Evolutionary conservation across 2,329 filamentous ascomycete species (phyloP).

Genomic region (Trichoderma afroharzianum): DNA sequence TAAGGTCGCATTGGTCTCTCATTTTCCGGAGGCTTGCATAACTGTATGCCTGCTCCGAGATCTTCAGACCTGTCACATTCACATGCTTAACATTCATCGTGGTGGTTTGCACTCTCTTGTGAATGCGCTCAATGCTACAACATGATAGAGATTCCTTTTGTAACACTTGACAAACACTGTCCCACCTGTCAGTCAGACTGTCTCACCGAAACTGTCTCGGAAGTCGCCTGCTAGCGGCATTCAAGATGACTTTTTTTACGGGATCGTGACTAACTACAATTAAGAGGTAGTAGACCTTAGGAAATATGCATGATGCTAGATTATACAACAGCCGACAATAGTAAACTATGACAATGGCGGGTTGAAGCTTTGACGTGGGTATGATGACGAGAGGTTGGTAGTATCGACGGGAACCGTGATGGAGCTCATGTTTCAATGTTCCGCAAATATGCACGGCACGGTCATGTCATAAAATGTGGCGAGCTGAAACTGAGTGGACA

Average conservation of each 20-base stretch:
- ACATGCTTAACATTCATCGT: neutral
- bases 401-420: neutral
- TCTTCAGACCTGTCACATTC: neutral
- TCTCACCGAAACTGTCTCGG: neutral
- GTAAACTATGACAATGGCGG: neutral
- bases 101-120: no score
- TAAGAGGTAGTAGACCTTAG: neutral
- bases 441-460: neutral
- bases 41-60: neutral
- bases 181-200: no score
- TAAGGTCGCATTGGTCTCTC: neutral
- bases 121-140: neutral
- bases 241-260: neutral
- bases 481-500: neutral
- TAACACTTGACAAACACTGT: no score
- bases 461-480: neutral
- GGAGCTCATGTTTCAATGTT: neutral
- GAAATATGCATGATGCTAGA: neutral
- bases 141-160: no score
- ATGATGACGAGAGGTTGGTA: neutral
- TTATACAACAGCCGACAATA: neutral
- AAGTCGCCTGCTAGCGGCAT: neutral
- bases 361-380: neutral
- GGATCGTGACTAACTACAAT: neutral
- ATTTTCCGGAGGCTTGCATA: neutral